Base-by-base conservation (phyloP, 2,329 filamentous ascomycete species). In the Verticillium nonalfalfae region DNA sequence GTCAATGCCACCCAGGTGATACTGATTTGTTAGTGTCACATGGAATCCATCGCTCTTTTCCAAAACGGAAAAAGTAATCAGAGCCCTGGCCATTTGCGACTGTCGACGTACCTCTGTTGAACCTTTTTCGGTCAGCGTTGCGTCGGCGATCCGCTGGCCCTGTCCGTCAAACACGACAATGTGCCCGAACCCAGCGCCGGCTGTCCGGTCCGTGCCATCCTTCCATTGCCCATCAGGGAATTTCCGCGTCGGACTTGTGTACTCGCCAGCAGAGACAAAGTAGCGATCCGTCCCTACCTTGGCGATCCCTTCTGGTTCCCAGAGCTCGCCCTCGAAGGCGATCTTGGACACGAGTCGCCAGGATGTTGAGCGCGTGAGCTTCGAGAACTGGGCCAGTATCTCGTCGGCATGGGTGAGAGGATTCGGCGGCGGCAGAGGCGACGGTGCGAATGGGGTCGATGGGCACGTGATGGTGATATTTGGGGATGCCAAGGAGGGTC, bases 181-280 rank as follows among this genome's bases (percentile, higher is more conserved):
- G 59, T 81, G 78, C 7, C 74, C 75, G 57, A 78, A 79, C 0
- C 79, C 79, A 2, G 72, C 72, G 4, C 79, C 78, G 1, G 76
- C 62, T 7, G 73, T 75, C 31, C 78, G 73, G 64, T 84, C 81
- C 2, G 80, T 84, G 5, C 81, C 82, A 39, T 81, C 81, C 69
- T 79, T 76, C 69, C 79, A 78, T 65, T 74, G 71, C 33, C 71
- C 67, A 57, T 66, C 34, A 62, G 63, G 63, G 64, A 75, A 79
- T 60, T 75, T 75, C 14, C 72, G 59, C 3, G 77, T 80, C 1
- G 68, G 68, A 26, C 69, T 66, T 4, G 73, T 79, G 65, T 77
- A 81, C 65, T 81, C 75, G 18, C 76, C 78, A 10, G 75, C 73
- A 26, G 75, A 76, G 45, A 82, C 72, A 62, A 81, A 72, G 60